phyloP scores from a whole-genome alignment of 192 early-diverging fungal species.

The Podila epigama region DNA sequence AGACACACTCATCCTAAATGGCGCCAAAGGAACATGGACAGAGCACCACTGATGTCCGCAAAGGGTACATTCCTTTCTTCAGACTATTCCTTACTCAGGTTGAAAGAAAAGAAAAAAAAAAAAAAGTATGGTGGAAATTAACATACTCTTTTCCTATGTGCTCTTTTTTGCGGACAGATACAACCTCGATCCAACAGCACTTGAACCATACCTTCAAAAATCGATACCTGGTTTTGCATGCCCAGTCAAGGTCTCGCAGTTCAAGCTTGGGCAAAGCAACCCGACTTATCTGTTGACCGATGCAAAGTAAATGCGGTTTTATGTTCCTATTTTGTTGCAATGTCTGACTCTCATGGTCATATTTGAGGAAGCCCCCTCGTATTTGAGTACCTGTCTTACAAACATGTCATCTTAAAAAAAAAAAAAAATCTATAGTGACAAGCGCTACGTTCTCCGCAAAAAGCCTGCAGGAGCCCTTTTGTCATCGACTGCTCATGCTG shows the following conservation, averaged over 20 bases:
- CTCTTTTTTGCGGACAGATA: constrained; percentile 5
- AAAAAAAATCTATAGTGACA: constrained; percentile 62
- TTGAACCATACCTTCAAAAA: constrained; percentile 67
- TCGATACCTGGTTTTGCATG: constrained; percentile 58
- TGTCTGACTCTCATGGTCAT: too few species aligned
- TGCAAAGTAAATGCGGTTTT: constrained; percentile 64
- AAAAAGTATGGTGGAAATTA: background rate
- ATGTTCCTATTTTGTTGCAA: background rate
- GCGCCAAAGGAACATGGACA: constrained; percentile 44
- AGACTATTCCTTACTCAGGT: background rate
- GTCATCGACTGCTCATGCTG: constrained; percentile 87
- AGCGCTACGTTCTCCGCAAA: constrained; percentile 85
- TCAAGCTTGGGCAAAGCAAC: constrained; percentile 92
- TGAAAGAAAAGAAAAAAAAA: too few species aligned
- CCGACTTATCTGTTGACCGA: constrained; percentile 91
- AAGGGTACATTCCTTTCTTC: constrained; percentile 9
- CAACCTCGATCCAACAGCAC: constrained; percentile 64
- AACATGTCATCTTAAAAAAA: too few species aligned
- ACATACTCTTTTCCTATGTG: background rate
- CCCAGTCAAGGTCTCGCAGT: constrained; percentile 83
- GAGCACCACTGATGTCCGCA: constrained; percentile 40
- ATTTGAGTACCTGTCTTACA: background rate
- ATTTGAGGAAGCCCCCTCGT: background rate
- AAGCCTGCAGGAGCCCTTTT: constrained; percentile 89
- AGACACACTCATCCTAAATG: too few species aligned